Percentiles rank a stretch among this genome's conserved stretches.
Conservation (phyloP, 2,329 filamentous ascomycete species). For the Raffaelea albimanens region DNA sequence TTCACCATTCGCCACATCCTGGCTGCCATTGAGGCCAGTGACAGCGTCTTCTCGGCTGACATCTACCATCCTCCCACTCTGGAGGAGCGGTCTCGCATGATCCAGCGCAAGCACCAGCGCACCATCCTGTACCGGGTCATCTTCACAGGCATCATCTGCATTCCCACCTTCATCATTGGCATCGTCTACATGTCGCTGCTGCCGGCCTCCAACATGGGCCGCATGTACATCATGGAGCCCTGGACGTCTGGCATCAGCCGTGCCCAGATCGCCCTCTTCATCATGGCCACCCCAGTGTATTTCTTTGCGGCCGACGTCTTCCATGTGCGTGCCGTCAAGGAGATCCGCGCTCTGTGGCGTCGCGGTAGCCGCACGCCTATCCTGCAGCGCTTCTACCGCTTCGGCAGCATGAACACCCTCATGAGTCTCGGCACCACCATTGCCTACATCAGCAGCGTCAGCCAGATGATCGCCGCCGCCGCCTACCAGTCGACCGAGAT, state of each 20-base stretch:
- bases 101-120: constrained; percentile 61
- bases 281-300: constrained; percentile 78
- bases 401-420: constrained; percentile 93
- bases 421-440: constrained; percentile 83
- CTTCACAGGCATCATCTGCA: constrained; percentile 58
- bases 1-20: constrained; percentile 73
- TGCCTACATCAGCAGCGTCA: constrained; percentile 75
- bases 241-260: constrained; percentile 66
- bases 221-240: constrained; percentile 58
- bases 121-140: constrained; percentile 61
- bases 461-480: constrained; percentile 60
- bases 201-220: constrained; percentile 43
- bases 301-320: constrained; percentile 81
- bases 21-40: constrained; percentile 52
- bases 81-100: constrained; percentile 68
- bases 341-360: constrained; percentile 69
- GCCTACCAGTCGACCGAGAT: constrained; percentile 27
- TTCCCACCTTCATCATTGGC: constrained; percentile 80
- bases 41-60: constrained; percentile 55
- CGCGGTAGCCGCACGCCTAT: constrained; percentile 64
- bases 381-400: constrained; percentile 72
- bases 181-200: constrained; percentile 87
- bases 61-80: constrained; percentile 75
- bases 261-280: constrained; percentile 69
- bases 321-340: constrained; percentile 69